A percentile compares a stretch with the other conserved stretches of the same genome.
Conservation (phyloP, 2,329 filamentous ascomycete genomes). For the Cercospora zeae-maydis region DNA sequence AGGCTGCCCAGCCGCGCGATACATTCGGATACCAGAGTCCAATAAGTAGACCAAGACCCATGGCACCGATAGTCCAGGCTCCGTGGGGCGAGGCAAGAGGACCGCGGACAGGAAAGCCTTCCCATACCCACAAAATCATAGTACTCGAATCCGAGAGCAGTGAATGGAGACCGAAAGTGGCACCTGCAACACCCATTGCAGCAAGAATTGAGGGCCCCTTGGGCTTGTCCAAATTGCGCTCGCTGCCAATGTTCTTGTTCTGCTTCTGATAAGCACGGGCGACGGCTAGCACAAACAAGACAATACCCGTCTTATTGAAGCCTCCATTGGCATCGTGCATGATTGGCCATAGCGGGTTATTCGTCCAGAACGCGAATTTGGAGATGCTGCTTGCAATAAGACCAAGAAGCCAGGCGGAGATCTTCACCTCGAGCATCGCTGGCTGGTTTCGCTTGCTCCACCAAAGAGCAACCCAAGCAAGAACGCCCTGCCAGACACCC, state of each 20-base stretch:
- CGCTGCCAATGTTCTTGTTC: conserved; percentile 47
- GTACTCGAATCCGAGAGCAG: conserved; percentile 95
- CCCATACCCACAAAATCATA: conserved; percentile 98
- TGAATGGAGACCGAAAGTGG: conserved; percentile 88
- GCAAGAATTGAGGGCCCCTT: conserved; percentile 68
- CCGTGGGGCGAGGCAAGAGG: conserved; percentile 88
- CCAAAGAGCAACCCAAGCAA: conserved; percentile 80
- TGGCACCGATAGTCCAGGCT: conserved; percentile 77
- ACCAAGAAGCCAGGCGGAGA: conserved; percentile 76
- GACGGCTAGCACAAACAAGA: conserved; percentile 70
- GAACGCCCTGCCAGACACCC: conserved; percentile 72
- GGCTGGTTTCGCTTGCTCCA: conserved; percentile 73
- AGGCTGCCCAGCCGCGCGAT: conserved; percentile 74
- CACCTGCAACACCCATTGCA: conserved; percentile 72
- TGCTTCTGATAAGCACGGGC: conserved; percentile 69
- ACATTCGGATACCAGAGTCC: conserved; percentile 71
- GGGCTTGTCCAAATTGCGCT: conserved; percentile 51
- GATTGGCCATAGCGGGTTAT: conserved; percentile 95
- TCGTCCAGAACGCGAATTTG: conserved; percentile 91
- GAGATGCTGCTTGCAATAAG: conserved; percentile 79
- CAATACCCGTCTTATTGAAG: conserved; percentile 80
- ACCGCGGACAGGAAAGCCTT: conserved; percentile 86
- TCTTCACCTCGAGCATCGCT: conserved; percentile 72
- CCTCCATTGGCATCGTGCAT: conserved; percentile 88
- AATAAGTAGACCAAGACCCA: conserved; percentile 74